phyloP scores from a whole-genome alignment of 1,284 basidiomycete species.

The Tilletia horrida region DNA sequence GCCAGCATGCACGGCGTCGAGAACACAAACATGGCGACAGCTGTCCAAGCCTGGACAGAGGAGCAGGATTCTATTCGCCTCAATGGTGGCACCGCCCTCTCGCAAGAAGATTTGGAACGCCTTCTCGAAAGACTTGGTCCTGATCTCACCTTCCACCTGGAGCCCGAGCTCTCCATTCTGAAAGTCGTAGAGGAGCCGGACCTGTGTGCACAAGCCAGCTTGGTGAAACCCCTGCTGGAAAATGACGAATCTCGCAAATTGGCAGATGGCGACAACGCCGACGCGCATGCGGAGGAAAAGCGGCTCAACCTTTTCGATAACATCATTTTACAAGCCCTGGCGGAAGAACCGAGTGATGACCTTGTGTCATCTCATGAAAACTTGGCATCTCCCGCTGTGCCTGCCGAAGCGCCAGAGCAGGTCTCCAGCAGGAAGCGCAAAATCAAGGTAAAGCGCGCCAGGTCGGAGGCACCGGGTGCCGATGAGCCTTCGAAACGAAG shows the following conservation, averaged over 20 bases:
- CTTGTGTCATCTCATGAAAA: neutral
- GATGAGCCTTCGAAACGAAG: too few relatives aligned
- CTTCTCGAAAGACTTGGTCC: neutral
- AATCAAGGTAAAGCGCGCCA: too few relatives aligned
- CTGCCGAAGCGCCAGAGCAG: too few relatives aligned
- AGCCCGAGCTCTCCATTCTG: neutral
- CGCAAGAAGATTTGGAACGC: constrained; percentile 4
- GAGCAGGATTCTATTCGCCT: neutral
- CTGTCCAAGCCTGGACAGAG: constrained; percentile 13
- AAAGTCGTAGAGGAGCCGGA: neutral
- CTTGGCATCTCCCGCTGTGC: neutral
- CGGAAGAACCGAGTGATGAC: neutral
- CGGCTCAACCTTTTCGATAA: constrained; percentile 4
- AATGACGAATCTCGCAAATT: too few relatives aligned
- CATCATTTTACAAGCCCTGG: neutral
- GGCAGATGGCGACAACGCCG: neutral
- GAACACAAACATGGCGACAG: constrained; percentile 24
- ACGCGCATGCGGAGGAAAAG: neutral
- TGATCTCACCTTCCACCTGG: neutral
- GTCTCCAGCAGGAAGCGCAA: too few relatives aligned
- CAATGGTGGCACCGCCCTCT: neutral
- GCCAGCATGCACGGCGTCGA: constrained; percentile 22
- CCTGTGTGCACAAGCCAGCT: neutral
- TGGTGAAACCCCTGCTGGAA: neutral
- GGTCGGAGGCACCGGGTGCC: too few relatives aligned